Conservation (phyloP, 805 yeast genomes). For the Candida silvicultrix region DNA sequence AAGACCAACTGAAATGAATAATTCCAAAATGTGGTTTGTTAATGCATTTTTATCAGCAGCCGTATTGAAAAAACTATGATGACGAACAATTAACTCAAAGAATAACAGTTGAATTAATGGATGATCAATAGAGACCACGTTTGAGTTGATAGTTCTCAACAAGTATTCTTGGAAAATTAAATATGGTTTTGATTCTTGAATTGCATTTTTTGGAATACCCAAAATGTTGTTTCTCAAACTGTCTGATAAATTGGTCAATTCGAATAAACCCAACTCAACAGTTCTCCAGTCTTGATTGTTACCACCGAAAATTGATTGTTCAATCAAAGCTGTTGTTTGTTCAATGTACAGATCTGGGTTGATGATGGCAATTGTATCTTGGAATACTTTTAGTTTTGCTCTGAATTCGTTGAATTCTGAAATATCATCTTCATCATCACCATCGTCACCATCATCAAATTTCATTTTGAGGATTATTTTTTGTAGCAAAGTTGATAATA, state of each 20-base stretch:
- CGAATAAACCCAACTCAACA: constrained; percentile 81
- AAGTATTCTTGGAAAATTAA: constrained; percentile 57
- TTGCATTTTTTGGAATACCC: constrained; percentile 59
- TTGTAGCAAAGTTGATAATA: constrained; percentile 57
- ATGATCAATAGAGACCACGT: constrained; percentile 50
- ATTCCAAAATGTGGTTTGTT: constrained; percentile 58
- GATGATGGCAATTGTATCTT: constrained; percentile 69
- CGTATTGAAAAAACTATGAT: constrained; percentile 54
- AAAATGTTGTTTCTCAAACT: constrained; percentile 72
- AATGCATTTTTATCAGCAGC: constrained; percentile 41
- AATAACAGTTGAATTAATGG: constrained; percentile 77
- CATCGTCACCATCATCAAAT: constrained; percentile 71
- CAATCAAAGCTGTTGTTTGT: constrained; percentile 53
- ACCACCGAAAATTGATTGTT: constrained; percentile 35
- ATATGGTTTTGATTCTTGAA: constrained; percentile 61
- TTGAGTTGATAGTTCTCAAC: constrained; percentile 39
- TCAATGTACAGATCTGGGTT: constrained; percentile 57
- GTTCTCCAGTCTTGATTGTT: constrained; percentile 60
- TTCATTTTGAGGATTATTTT: constrained; percentile 74
- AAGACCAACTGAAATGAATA: constrained; percentile 79
- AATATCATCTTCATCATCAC: constrained; percentile 66
- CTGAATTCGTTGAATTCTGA: constrained; percentile 80
- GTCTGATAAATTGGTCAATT: constrained; percentile 74
- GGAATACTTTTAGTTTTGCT: constrained; percentile 64
- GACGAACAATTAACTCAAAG: constrained; percentile 81